Conservation (phyloP, 2,329 filamentous ascomycete genomes). For the Phaeoacremonium minimum region DNA sequence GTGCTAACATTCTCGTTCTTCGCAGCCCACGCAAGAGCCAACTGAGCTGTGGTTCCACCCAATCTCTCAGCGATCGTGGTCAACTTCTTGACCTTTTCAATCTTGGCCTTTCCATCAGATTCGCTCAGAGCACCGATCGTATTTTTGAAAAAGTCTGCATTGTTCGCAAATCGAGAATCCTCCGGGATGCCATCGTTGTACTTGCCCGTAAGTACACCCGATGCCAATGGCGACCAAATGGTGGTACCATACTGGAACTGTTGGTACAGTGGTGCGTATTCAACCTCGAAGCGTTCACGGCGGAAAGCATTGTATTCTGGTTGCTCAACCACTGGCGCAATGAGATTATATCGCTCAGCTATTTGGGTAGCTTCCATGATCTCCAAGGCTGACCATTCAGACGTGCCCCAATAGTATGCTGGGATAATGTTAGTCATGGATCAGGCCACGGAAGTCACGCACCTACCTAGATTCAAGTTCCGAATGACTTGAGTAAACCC, state of each 20-base stretch:
- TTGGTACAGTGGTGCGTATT: constrained; percentile 53
- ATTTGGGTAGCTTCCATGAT: constrained; percentile 54
- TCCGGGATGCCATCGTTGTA: constrained; percentile 61
- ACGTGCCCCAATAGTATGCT: constrained; percentile 38
- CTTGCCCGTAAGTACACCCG: constrained; percentile 57
- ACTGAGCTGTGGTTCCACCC: constrained; percentile 49
- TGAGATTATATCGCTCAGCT: constrained; percentile 53
- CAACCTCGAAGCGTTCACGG: constrained; percentile 56
- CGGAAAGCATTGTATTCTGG: constrained; percentile 61
- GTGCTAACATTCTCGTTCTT: constrained; percentile 58
- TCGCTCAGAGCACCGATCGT: no score
- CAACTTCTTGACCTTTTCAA: constrained; percentile 56
- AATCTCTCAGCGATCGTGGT: constrained; percentile 62
- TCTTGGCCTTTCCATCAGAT: no score
- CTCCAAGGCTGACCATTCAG: constrained; percentile 55
- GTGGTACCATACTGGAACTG: constrained; percentile 53
- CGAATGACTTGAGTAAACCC: constrained; percentile 41
- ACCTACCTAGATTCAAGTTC: constrained; percentile 55
- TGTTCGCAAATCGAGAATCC: constrained; percentile 55
- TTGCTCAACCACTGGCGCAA: constrained; percentile 41
- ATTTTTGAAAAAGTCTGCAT: constrained; percentile 49
- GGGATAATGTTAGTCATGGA: constrained; percentile 54
- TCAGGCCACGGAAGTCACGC: no score
- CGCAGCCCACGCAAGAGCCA: constrained; percentile 60
- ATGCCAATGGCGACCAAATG: constrained; percentile 49